A percentile compares a stretch with the other conserved stretches of the same genome.
Conservation (phyloP, 805 yeast species). For the Saccharomycopsis oosterbeekiorum region DNA sequence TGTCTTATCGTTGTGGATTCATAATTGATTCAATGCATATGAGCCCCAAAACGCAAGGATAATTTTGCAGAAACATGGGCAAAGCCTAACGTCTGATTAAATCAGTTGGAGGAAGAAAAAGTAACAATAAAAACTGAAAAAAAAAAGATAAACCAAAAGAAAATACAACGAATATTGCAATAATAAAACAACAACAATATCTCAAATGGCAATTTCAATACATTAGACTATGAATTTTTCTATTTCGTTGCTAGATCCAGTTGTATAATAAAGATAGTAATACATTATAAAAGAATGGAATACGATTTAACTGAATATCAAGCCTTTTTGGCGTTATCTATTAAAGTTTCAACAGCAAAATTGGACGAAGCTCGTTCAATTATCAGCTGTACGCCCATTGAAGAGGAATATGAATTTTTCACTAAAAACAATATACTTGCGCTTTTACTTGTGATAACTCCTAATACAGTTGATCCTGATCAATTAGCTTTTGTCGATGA, state of each 20-base stretch:
- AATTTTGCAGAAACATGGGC: background rate
- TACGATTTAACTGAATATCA: constrained; percentile 9
- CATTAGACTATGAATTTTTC: no score
- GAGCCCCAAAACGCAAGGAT: background rate
- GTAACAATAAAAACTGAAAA: background rate
- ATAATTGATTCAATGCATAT: background rate
- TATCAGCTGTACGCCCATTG: background rate
- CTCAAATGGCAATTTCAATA: no score
- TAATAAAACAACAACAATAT: background rate
- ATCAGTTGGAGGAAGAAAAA: background rate
- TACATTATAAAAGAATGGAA: background rate
- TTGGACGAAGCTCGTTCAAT: background rate
- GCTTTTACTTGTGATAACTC: constrained; percentile 9
- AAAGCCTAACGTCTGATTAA: no score
- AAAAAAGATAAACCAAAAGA: background rate
- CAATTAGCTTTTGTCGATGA: constrained; percentile 4
- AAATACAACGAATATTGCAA: background rate
- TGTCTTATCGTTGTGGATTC: background rate
- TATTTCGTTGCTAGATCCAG: background rate
- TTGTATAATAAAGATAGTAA: background rate
- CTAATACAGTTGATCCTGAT: constrained; percentile 12
- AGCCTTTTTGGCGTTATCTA: constrained; percentile 7
- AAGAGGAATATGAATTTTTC: background rate
- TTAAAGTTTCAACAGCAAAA: constrained; percentile 10
- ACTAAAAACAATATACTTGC: constrained; percentile 7